phyloP scores from a whole-genome alignment of 306 rosid genomes.

The Vachellia pachyceras region DNA sequence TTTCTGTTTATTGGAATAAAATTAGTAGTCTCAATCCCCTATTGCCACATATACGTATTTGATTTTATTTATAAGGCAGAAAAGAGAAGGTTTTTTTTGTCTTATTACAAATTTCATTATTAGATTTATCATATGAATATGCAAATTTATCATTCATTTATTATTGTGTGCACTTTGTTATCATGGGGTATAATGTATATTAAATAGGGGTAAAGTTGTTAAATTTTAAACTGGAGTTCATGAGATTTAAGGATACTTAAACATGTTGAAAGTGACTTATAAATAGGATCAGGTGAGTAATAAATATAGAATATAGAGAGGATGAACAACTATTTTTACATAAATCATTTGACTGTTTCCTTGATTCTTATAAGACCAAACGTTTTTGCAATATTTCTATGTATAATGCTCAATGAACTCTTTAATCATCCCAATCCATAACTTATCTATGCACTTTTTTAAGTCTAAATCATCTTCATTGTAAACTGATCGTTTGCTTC shows the following conservation, averaged over 20 bases:
- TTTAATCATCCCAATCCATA: not conserved
- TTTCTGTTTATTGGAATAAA: constrained; percentile 1
- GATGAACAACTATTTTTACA: not conserved
- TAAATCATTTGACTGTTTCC: not conserved
- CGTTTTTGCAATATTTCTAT: not conserved
- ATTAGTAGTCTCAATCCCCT: not conserved
- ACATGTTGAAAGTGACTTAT: no score
- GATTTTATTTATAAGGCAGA: no score
- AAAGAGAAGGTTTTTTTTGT: no score
- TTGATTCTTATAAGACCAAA: not conserved
- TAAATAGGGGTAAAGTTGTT: no score
- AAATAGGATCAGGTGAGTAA: no score
- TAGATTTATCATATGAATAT: no score
- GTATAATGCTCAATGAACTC: not conserved
- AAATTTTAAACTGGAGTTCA: no score
- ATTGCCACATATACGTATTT: not conserved
- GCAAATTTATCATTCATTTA: no score
- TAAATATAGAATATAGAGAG: not conserved
- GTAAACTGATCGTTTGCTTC: constrained; percentile 29
- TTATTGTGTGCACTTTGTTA: no score
- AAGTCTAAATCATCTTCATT: constrained; percentile 6
- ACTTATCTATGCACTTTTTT: not conserved
- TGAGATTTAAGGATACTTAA: no score
- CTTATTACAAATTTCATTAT: no score
- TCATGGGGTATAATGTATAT: no score